phyloP scores from a whole-genome alignment of 2,329 filamentous ascomycete genomes.

The Botryotinia globosa region DNA sequence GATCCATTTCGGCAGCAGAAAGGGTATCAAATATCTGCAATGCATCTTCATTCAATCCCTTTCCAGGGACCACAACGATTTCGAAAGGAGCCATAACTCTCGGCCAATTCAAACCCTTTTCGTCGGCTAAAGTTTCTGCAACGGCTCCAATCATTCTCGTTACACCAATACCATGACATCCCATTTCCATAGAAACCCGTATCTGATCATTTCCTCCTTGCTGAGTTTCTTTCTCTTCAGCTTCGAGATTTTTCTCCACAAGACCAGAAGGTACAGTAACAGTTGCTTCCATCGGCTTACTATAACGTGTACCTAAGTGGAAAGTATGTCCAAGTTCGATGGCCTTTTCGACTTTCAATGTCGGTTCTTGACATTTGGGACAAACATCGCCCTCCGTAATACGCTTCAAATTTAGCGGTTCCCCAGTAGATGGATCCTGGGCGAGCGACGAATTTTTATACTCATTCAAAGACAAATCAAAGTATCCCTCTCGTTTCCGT shows the following conservation, averaged over 20 bases:
- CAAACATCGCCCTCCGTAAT: conserved; percentile 69
- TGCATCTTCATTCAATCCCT: conserved; percentile 48
- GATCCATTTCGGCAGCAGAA: conserved; percentile 49
- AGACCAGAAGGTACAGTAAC: conserved; percentile 47
- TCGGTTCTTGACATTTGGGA: conserved; percentile 62
- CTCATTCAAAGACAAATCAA: background rate
- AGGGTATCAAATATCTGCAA: conserved; percentile 64
- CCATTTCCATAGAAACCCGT: conserved; percentile 74
- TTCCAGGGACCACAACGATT: conserved; percentile 60
- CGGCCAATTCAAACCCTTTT: conserved; percentile 82
- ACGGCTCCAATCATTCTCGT: conserved; percentile 86
- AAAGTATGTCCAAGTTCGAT: conserved; percentile 96
- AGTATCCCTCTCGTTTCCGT: background rate
- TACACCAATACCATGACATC: conserved; percentile 92
- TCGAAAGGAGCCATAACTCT: conserved; percentile 82
- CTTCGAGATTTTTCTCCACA: conserved; percentile 24
- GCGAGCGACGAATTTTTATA: conserved; percentile 28
- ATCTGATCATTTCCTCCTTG: background rate
- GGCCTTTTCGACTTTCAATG: conserved; percentile 64
- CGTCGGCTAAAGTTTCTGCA: conserved; percentile 70
- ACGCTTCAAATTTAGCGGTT: conserved; percentile 60
- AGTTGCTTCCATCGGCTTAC: conserved; percentile 64
- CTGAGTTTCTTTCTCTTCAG: background rate
- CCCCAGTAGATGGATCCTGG: conserved; percentile 40
- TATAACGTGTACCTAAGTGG: conserved; percentile 87